phyloP scores from a whole-genome alignment of 768 basidiomycete species.

The Xerocomellus intermedius region DNA sequence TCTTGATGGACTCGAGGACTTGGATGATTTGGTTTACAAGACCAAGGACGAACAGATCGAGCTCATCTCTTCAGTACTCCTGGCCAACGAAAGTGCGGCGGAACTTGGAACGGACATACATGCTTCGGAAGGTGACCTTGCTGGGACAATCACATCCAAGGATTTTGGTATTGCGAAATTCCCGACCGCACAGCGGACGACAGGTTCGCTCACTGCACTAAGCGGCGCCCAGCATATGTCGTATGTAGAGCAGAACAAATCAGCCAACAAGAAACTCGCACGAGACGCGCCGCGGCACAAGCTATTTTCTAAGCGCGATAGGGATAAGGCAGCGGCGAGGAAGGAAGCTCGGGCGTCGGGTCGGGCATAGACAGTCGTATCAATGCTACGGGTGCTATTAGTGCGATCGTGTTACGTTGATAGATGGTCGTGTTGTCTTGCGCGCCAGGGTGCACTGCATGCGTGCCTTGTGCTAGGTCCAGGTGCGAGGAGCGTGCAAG shows the following conservation, averaged over 20 bases:
- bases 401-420: conserved; percentile 13
- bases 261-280: conserved; percentile 79
- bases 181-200: conserved; percentile 71
- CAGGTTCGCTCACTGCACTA: conserved; percentile 77
- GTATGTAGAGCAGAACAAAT: conserved; percentile 90
- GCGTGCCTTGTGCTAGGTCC: conserved; percentile 23
- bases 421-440: conserved; percentile 14
- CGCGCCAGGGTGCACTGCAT: conserved; percentile 11
- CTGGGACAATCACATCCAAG: conserved; percentile 83
- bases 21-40: conserved; percentile 88
- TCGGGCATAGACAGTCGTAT: conserved; percentile 21
- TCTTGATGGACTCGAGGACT: conserved; percentile 84
- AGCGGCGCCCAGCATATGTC: conserved; percentile 92
- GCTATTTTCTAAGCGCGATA: conserved; percentile 80
- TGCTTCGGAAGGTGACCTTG: conserved; percentile 80
- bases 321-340: conserved; percentile 58
- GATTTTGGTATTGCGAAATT: conserved; percentile 73
- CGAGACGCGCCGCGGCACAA: conserved; percentile 61
- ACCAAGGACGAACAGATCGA: conserved; percentile 94
- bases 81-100: conserved; percentile 88
- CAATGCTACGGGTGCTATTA: conserved; percentile 6
- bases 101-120: conserved; percentile 84
- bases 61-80: conserved; percentile 86
- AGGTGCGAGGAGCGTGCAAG: conserved; percentile 22
- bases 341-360: conserved; percentile 42